A percentile compares a stretch with the other conserved stretches of the same genome.
These are phyloP conservation scores for Ophiostoma perfectum DNA, from an alignment of 2,329 filamentous ascomycete genomes.

Conservation along the genomic window DNA sequence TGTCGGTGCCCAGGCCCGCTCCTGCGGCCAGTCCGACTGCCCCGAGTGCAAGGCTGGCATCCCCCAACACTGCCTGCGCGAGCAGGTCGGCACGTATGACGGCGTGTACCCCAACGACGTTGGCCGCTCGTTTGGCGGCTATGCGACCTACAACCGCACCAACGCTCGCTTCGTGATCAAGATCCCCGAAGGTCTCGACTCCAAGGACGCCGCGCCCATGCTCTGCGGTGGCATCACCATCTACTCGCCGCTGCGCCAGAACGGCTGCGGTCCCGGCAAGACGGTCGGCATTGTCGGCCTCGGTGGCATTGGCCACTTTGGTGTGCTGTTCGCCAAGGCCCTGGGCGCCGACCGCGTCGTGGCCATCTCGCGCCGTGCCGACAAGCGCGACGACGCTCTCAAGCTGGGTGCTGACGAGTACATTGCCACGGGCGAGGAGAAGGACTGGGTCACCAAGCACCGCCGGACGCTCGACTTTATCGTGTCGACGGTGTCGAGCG, in stretches of 20 bases:
- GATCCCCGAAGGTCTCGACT: slow-evolving; percentile 29
- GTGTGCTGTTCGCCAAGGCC: slow-evolving; percentile 25
- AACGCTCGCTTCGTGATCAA: slow-evolving; percentile 40
- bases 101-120: slow-evolving; percentile 32
- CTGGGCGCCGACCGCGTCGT: slow-evolving; percentile 27
- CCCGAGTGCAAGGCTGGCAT: slow-evolving; percentile 23
- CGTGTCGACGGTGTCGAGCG: slow-evolving; percentile 48
- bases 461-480: slow-evolving; percentile 52
- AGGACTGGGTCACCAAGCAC: slow-evolving; percentile 51
- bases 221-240: slow-evolving; percentile 28
- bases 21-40: slow-evolving; percentile 34
- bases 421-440: slow-evolving; percentile 42
- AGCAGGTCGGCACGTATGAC: slow-evolving; percentile 22
- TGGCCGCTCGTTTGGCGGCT: slow-evolving; percentile 31
- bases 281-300: slow-evolving; percentile 27
- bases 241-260: slow-evolving; percentile 23
- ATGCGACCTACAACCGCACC: slow-evolving; percentile 28
- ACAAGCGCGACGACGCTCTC: slow-evolving; percentile 24
- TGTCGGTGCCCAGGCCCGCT: slow-evolving; percentile 25
- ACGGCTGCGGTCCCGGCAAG: slow-evolving; percentile 26
- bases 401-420: slow-evolving; percentile 25
- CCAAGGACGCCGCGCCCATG: slow-evolving; percentile 27
- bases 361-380: slow-evolving; percentile 23
- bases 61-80: slow-evolving; percentile 23
- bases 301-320: slow-evolving; percentile 28